These are phyloP conservation scores for Acaromyces ingoldii DNA, from an alignment of 1,284 basidiomycete species.

Conservation along the genomic window DNA sequence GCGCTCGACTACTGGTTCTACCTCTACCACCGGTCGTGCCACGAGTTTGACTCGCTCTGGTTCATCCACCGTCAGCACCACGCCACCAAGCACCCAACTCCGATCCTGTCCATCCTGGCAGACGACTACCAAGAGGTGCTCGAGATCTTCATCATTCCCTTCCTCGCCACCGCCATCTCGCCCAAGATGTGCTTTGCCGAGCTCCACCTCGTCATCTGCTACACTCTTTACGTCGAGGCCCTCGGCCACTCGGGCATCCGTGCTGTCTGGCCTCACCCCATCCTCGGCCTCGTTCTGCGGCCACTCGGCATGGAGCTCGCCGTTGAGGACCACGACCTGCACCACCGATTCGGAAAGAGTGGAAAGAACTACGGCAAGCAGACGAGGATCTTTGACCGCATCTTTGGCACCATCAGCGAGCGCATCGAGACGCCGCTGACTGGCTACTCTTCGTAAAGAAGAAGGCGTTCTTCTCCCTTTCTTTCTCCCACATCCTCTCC, in stretches of 20 bases:
- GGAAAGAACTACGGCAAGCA: slow-evolving; percentile 50
- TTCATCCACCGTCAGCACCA: slow-evolving; percentile 36
- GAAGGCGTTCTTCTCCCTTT: too few relatives aligned
- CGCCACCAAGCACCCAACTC: slow-evolving; percentile 42
- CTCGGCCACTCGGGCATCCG: slow-evolving; percentile 45
- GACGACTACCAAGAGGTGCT: slow-evolving; percentile 35
- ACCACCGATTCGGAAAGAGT: slow-evolving; percentile 35
- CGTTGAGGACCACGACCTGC: slow-evolving; percentile 49
- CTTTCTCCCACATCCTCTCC: too few relatives aligned
- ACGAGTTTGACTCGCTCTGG: slow-evolving; percentile 39
- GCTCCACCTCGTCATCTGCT: slow-evolving; percentile 28
- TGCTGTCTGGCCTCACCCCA: slow-evolving; percentile 31
- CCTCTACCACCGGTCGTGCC: slow-evolving; percentile 37
- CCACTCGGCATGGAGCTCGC: slow-evolving; percentile 35
- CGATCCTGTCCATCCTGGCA: slow-evolving; percentile 36
- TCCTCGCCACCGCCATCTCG: slow-evolving; percentile 25
- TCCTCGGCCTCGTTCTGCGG: slow-evolving; percentile 29
- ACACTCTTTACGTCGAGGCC: slow-evolving; percentile 23
- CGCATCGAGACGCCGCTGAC: slow-evolving; percentile 44
- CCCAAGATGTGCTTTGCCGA: slow-evolving; percentile 42
- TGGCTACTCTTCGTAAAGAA: too few relatives aligned
- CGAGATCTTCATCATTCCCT: slow-evolving; percentile 23
- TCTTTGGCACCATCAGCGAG: slow-evolving; percentile 46
- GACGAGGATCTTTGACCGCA: slow-evolving; percentile 42
- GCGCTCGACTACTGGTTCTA: slow-evolving; percentile 41